These are phyloP conservation scores for Ophiosphaerella narmari DNA, from an alignment of 2,329 filamentous ascomycete genomes.

Conservation along the genomic window DNA sequence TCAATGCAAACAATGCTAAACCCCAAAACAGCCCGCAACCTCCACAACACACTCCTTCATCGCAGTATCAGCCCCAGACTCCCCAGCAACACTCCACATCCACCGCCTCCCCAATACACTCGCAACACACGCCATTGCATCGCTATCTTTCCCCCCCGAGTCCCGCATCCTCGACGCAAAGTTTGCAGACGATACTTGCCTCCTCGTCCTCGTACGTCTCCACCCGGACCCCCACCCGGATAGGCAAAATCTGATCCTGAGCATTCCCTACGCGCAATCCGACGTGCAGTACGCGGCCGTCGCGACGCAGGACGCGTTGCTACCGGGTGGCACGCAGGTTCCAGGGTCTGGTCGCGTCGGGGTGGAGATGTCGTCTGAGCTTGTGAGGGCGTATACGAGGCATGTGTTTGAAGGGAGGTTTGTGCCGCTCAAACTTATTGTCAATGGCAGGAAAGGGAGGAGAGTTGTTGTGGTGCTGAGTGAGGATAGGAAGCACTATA, in stretches of 20 bases:
- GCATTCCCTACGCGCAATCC: conserved; percentile 1
- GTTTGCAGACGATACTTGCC: conserved; percentile 66
- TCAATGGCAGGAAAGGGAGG: conserved; percentile 61
- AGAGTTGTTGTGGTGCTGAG: conserved; percentile 61
- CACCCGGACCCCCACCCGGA: neutral
- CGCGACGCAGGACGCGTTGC: neutral
- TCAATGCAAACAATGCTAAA: neutral
- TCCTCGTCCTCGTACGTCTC: conserved; percentile 63
- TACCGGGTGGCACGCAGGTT: conserved; percentile 7
- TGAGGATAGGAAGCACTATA: conserved; percentile 58
- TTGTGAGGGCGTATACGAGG: conserved; percentile 36
- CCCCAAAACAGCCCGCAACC: too few species aligned
- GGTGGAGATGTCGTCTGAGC: conserved; percentile 7
- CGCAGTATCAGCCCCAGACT: too few species aligned
- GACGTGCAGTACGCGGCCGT: too few species aligned
- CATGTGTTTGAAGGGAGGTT: conserved; percentile 57
- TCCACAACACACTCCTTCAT: too few species aligned
- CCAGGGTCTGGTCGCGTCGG: neutral
- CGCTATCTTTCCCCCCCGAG: conserved; percentile 46
- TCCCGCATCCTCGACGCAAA: conserved; percentile 62
- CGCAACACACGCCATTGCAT: conserved; percentile 57
- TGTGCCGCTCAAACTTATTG: conserved; percentile 55
- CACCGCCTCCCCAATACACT: conserved; percentile 40
- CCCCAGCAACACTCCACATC: conserved; percentile 22
- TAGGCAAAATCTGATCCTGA: conserved; percentile 2